Evolutionary conservation across 441 rosid genomes (phyloP).

Genomic region (Gossypium lobatum): DNA sequence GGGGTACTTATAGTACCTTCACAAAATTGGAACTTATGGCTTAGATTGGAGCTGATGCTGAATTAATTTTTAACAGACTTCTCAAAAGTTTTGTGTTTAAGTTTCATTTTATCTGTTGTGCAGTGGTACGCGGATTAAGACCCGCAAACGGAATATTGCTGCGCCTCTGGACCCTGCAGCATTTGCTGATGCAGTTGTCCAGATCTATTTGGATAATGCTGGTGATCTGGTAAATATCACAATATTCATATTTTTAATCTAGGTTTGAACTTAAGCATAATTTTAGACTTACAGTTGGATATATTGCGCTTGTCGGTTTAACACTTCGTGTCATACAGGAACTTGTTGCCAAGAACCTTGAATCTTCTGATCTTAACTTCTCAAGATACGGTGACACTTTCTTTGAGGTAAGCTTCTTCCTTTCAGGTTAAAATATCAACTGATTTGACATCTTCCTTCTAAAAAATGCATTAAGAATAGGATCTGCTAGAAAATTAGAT

Average conservation of each 20-base stretch:
- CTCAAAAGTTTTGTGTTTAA: not conserved
- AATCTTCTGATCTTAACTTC: conserved; percentile 85
- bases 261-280: not conserved
- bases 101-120: conserved; percentile 5
- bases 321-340: conserved; percentile 41
- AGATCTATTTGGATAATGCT: conserved; percentile 95
- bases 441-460: not conserved
- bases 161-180: conserved; percentile 99
- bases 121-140: conserved; percentile 99
- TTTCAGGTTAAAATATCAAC: not conserved
- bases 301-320: not conserved
- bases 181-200: conserved; percentile 99
- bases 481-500: not conserved
- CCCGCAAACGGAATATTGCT: conserved; percentile 99
- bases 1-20: not conserved
- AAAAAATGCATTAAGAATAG: not conserved
- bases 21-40: not conserved
- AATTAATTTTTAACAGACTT: not conserved
- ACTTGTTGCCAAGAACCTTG: conserved; percentile 83
- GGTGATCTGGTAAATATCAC: conserved; percentile 82
- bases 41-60: not conserved
- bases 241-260: not conserved
- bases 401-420: conserved; percentile 61
- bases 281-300: not conserved
- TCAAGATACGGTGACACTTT: conserved; percentile 98